Base-by-base conservation (phyloP, 2,329 filamentous ascomycete genomes). In the Sarocladiaceae sp. region DNA sequence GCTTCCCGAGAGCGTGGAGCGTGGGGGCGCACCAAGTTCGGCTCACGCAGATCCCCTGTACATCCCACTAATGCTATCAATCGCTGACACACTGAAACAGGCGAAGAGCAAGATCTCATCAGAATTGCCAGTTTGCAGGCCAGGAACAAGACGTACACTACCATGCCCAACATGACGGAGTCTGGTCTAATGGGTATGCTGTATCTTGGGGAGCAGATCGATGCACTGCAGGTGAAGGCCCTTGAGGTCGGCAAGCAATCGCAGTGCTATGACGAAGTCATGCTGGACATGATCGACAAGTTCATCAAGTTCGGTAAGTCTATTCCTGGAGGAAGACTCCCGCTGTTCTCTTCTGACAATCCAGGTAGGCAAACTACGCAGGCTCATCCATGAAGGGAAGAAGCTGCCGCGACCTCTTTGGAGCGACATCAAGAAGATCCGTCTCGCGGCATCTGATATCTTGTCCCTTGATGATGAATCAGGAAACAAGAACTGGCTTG, bases 351-450 rank as follows among this genome's bases (percentile, higher is more conserved):
- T n/a, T n/a, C n/a, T n/a, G n/a, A n/a, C n/a, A n/a, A n/a, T 20
- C 6, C n/a, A 23, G 11, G n/a, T 21, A 39, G 34, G 26, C 34
- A 39, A 24, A 21, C 5, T 39, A n/a, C 34, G 34, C 34, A 39
- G 5, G 21, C 20, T 19, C 21, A 23, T 39, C 12, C 18, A 39
- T 21, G 34, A 39, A 10, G 34, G 19, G 9, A 39, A 26, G 12
- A 39, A 39, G 21, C 34, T 39, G 18, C 34, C 34, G 4, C 12
- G 26, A 11, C 34, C 34, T 15, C 26, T 39, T 21, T 11, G 23
- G 20, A 39, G 34, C 34, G 34, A 39, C 34, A 26, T 39, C 20
- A 26, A 15, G 21, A 39, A 39, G 34, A 39, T 39, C 34, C 26
- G 21, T 26, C 4, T 9, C 16, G 33, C 13, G 12, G 33, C 9